Base-by-base conservation (phyloP, 352 stramenopile species). In the Phytophthora pini region DNA sequence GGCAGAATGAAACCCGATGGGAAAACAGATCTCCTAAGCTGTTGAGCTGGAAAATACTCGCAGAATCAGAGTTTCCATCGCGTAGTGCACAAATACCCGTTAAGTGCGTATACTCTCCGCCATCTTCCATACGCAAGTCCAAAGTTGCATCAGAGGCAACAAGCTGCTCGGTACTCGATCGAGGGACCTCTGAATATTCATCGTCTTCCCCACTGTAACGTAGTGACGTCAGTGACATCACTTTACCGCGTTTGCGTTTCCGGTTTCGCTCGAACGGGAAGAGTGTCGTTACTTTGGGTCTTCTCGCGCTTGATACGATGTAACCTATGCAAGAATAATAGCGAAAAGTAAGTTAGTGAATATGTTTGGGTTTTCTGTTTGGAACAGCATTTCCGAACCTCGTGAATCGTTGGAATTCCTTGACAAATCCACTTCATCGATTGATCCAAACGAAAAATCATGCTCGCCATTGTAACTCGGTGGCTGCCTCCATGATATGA, bases 31-130 rank as follows among this genome's bases (percentile, higher is more conserved):
- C 84, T 3, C 84, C 84, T 22, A 88, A 44, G 54, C 65, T 79
- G 55, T 82, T 93, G n/a, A 93, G 48, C 54, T 90, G 79, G 43
- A 90, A 93, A 52, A 89, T 70, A 31, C 56, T 66, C 1, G 71
- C 64, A n/a, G 32, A 74, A 54, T 55, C 9, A 8, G 60, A 57
- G 31, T 62, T 50, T 53, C 69, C 48, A 47, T 72, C 50, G 17
- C 57, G 56, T 11, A 93, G 64, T 1, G 75, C 75, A 17, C 76
- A 83, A 13, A 90, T 46, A 7, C 84, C 84, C 4, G 75, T 60
- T 29, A 93, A 65, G 51, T 58, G 74, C 2, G 82, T 89, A 67
- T 70, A 81, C 50, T 93, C 81, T 32, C 79, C 76, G 4, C 82
- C 81, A 36, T 93, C 82, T 12, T 72, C 51, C 39, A 93, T 73